These are phyloP conservation scores for Penicillium sp. DNA, from an alignment of 2,329 filamentous ascomycete species.

Conservation along the genomic window DNA sequence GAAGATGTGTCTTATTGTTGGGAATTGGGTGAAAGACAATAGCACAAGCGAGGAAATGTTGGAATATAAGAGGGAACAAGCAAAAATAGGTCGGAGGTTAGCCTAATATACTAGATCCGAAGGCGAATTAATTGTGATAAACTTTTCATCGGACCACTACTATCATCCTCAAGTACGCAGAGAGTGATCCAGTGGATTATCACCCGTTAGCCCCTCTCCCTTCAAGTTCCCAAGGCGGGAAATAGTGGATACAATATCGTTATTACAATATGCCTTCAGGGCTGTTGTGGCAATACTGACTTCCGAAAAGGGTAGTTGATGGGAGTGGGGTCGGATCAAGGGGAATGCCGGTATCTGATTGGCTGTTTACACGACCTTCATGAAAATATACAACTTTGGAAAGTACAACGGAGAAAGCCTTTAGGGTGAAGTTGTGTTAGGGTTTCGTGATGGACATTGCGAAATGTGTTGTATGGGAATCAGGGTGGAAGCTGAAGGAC, in stretches of 20 bases:
- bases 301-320: not conserved
- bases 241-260: not conserved
- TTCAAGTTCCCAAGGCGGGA: not conserved
- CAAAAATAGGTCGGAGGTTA: not conserved
- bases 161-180: not conserved
- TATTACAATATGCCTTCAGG: not conserved
- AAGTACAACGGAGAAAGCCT: not conserved
- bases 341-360: not conserved
- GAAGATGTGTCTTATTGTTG: not conserved
- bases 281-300: not conserved
- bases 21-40: not conserved
- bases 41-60: not conserved
- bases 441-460: not conserved
- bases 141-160: not conserved
- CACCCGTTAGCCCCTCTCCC: not conserved
- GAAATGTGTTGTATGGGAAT: not conserved
- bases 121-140: not conserved
- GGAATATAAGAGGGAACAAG: not conserved
- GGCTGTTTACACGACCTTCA: not conserved
- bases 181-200: not conserved
- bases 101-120: not conserved
- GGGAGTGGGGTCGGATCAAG: not conserved
- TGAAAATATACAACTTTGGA: too few species aligned
- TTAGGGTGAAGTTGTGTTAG: not conserved
- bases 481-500: rapidly evolving